These are phyloP conservation scores for Podaxis rugospora DNA, from an alignment of 768 basidiomycete genomes.

Conservation along the genomic window DNA sequence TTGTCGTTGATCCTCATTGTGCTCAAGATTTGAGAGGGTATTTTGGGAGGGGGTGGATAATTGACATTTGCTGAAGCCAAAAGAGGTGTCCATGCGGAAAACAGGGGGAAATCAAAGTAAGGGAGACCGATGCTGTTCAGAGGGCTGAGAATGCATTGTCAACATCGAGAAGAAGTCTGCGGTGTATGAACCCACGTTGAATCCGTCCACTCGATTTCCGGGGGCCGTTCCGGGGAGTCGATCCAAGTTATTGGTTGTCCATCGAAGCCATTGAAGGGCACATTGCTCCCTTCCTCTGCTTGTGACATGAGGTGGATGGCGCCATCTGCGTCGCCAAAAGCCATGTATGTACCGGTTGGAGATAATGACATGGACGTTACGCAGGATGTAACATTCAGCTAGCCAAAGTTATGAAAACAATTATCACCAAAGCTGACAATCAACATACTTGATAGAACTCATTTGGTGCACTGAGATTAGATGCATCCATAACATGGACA, in stretches of 20 bases:
- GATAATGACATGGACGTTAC: slow-evolving; percentile 80
- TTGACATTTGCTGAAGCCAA: slow-evolving; percentile 35
- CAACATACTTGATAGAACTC: slow-evolving; percentile 78
- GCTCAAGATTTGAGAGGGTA: slow-evolving; percentile 73
- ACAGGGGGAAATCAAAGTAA: slow-evolving; percentile 65
- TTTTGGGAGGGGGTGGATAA: slow-evolving; percentile 69
- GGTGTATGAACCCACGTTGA: slow-evolving; percentile 54
- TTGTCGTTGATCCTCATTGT: slow-evolving; percentile 86
- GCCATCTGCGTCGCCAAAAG: slow-evolving; percentile 88
- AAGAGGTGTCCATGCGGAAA: slow-evolving; percentile 65
- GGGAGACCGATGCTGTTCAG: slow-evolving; percentile 89
- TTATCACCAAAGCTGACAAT: not conserved
- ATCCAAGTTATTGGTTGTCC: slow-evolving; percentile 86
- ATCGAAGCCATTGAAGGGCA: slow-evolving; percentile 87
- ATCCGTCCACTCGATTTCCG: slow-evolving; percentile 77
- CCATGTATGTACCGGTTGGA: slow-evolving; percentile 85
- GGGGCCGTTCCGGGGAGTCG: slow-evolving; percentile 62
- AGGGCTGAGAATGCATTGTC: slow-evolving; percentile 46
- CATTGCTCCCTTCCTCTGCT: slow-evolving; percentile 51
- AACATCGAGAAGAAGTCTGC: not conserved
- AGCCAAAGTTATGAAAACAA: slow-evolving; percentile 10
- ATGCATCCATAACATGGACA: slow-evolving; percentile 80
- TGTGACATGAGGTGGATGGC: slow-evolving; percentile 78
- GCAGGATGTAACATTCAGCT: slow-evolving; percentile 74
- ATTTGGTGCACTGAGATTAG: slow-evolving; percentile 58